Conservation (phyloP, 1,284 basidiomycete genomes). For the Wallemia ichthyophaga region DNA sequence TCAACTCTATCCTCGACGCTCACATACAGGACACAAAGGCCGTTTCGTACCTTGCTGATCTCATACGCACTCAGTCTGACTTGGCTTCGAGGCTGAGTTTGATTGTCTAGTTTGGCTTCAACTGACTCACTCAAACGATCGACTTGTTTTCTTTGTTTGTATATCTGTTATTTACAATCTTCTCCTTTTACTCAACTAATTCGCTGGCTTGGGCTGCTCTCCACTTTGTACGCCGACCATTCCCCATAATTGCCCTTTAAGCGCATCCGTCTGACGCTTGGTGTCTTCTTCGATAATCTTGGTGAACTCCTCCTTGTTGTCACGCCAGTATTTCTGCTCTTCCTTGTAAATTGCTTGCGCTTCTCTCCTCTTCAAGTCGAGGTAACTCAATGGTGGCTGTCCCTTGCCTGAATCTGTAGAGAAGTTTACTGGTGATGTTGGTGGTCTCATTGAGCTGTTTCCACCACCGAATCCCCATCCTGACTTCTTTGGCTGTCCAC, state of each 20-base stretch:
- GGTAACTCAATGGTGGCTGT: constrained; percentile 28
- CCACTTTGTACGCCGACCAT: not conserved
- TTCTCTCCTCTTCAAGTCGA: constrained; percentile 64
- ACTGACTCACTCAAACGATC: constrained; percentile 1
- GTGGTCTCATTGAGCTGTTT: not conserved
- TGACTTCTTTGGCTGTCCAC: not conserved
- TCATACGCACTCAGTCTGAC: constrained; percentile 80
- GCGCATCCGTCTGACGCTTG: constrained; percentile 34
- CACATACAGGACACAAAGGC: constrained; percentile 67
- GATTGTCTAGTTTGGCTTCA: constrained; percentile 18
- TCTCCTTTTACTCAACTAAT: not conserved
- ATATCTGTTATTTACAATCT: not conserved
- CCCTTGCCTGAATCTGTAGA: constrained; percentile 23
- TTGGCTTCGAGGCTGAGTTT: constrained; percentile 66
- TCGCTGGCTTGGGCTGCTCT: not conserved
- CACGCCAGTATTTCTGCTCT: constrained; percentile 58
- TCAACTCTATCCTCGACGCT: constrained; percentile 27
- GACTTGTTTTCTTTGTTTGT: not conserved
- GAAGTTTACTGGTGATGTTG: not conserved
- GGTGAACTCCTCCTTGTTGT: constrained; percentile 55
- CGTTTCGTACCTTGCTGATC: constrained; percentile 79
- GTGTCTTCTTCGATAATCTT: constrained; percentile 49
- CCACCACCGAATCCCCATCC: not conserved
- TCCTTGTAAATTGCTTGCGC: constrained; percentile 56
- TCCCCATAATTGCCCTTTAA: constrained; percentile 10